These are phyloP conservation scores for Bombardia bombarda DNA, from an alignment of 495 filamentous ascomycete genomes.

Conservation along the genomic window DNA sequence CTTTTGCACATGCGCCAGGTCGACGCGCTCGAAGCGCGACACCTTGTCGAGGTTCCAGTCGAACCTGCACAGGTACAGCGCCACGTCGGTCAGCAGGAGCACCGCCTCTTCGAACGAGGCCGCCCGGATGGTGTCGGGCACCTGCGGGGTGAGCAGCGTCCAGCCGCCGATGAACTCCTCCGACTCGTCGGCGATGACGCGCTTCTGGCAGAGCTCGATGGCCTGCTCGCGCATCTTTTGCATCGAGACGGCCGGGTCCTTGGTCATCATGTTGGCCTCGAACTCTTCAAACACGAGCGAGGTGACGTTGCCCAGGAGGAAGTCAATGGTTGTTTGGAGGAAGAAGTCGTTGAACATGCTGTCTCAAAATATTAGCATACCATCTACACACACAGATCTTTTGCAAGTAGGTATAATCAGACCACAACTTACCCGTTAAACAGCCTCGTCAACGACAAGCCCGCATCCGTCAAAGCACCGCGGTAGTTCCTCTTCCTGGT, in stretches of 20 bases:
- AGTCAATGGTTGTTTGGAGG: conserved; percentile 89
- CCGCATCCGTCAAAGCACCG: conserved; percentile 91
- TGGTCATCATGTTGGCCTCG: conserved; percentile 76
- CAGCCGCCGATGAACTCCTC: conserved; percentile 83
- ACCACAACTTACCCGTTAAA: conserved; percentile 44
- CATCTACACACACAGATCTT: conserved; percentile 10
- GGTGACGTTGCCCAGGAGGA: conserved; percentile 81
- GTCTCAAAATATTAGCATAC: conserved; percentile 32
- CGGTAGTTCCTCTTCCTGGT: conserved; percentile 83
- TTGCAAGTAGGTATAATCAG: neutral
- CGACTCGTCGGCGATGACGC: conserved; percentile 71
- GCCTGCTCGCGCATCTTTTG: conserved; percentile 76
- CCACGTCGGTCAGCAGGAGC: conserved; percentile 74
- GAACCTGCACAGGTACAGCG: conserved; percentile 80
- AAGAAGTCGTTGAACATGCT: conserved; percentile 97
- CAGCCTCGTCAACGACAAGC: conserved; percentile 69
- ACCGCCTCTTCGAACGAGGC: conserved; percentile 79
- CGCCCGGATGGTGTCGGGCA: conserved; percentile 55
- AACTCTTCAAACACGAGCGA: conserved; percentile 83
- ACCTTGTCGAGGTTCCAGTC: conserved; percentile 94
- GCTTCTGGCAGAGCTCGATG: conserved; percentile 75
- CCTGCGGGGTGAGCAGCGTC: conserved; percentile 54
- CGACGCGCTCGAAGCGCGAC: conserved; percentile 78
- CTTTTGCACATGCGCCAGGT: conserved; percentile 57
- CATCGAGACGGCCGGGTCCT: conserved; percentile 81